Percentiles rank a stretch among this genome's conserved stretches.
Conservation (phyloP, 2,329 filamentous ascomycete species). For the Cladophialophora yegresii region DNA sequence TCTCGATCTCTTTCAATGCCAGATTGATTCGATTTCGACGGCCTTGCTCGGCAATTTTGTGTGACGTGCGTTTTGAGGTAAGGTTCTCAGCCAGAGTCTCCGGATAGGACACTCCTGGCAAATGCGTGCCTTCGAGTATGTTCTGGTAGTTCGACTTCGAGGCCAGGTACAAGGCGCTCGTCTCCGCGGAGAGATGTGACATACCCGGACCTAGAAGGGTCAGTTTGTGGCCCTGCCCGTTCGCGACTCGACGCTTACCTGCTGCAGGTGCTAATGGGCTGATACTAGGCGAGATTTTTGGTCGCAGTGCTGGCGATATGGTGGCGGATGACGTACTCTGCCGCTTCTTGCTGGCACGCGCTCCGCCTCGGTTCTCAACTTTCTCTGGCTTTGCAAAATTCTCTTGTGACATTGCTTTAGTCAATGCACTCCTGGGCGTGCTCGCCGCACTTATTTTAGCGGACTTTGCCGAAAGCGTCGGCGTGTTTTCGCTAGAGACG, state of each 20-base stretch:
- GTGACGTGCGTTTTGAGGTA: slow-evolving; percentile 93
- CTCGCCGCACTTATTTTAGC: slow-evolving; percentile 60
- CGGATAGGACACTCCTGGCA: slow-evolving; percentile 88
- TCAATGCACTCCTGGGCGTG: slow-evolving; percentile 38
- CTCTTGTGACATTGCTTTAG: slow-evolving; percentile 44
- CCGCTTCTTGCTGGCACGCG: slow-evolving; percentile 66
- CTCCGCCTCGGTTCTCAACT: slow-evolving; percentile 39
- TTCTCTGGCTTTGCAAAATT: slow-evolving; percentile 39
- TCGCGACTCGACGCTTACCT: slow-evolving; percentile 50
- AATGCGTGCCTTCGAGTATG: slow-evolving; percentile 86
- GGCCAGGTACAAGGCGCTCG: slow-evolving; percentile 74
- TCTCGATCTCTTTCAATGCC: slow-evolving; percentile 86
- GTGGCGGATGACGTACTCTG: slow-evolving; percentile 70
- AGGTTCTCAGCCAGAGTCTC: slow-evolving; percentile 89
- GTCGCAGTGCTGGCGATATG: slow-evolving; percentile 82
- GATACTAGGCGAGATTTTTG: slow-evolving; percentile 90
- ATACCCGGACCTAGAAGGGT: slow-evolving; percentile 31
- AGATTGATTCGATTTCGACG: slow-evolving; percentile 93
- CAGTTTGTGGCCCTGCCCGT: slow-evolving; percentile 34
- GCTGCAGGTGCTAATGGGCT: slow-evolving; percentile 80
- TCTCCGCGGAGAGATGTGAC: slow-evolving; percentile 56
- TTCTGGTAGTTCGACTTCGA: slow-evolving; percentile 99
- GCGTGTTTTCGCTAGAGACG: slow-evolving; percentile 56
- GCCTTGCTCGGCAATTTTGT: slow-evolving; percentile 97
- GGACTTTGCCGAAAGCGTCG: slow-evolving; percentile 65